Evolutionary conservation across 1,139 yeast genomes (phyloP).

Genomic region (Wickerhamiella pararugosa): DNA sequence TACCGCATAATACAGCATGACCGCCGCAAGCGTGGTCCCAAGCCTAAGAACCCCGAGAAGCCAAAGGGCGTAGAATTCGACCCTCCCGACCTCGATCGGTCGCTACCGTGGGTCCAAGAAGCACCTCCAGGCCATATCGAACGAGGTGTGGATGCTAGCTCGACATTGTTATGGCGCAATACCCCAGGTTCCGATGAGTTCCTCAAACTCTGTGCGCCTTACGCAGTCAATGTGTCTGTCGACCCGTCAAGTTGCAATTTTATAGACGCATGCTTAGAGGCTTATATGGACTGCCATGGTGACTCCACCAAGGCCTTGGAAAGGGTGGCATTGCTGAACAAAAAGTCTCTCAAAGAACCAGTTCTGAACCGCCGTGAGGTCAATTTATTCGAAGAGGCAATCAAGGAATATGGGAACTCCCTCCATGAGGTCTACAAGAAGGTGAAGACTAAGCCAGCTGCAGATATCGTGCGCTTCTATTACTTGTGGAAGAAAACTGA

Average conservation of each 20-base stretch:
- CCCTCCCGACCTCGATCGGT: constrained; percentile 10
- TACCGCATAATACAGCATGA: constrained; percentile 31
- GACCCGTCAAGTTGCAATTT: constrained; percentile 54
- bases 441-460: constrained; percentile 53
- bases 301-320: constrained; percentile 34
- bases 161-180: constrained; percentile 40
- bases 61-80: neutral
- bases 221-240: constrained; percentile 40
- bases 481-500: constrained; percentile 84
- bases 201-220: constrained; percentile 37
- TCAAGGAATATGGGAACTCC: constrained; percentile 62
- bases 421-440: constrained; percentile 54
- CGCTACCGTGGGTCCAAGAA: constrained; percentile 57
- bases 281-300: constrained; percentile 38
- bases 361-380: constrained; percentile 52
- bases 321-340: constrained; percentile 32
- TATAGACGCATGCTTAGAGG: constrained; percentile 51
- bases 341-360: constrained; percentile 57
- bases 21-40: constrained; percentile 13
- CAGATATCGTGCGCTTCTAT: constrained; percentile 72
- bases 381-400: constrained; percentile 58
- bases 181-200: constrained; percentile 38
- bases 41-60: neutral
- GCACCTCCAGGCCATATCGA: constrained; percentile 73
- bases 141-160: constrained; percentile 57